Evolutionary conservation across 108 stramenopile species (phyloP).

Genomic region (Cyclotella distinguenda): DNA sequence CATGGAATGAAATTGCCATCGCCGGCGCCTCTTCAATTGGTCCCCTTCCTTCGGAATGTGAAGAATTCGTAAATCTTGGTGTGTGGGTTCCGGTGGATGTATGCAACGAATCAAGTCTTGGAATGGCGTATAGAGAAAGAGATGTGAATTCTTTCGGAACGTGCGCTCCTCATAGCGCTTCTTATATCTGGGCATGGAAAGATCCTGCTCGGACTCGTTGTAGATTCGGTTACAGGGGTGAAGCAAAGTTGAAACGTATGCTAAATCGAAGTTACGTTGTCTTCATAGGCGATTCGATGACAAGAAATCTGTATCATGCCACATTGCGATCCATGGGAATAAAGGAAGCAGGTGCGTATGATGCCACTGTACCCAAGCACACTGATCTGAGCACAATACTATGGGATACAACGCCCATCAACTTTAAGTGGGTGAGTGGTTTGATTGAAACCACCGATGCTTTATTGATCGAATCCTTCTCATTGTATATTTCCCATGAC

Average conservation of each 20-base stretch:
- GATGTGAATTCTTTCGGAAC: slow-evolving; percentile 60
- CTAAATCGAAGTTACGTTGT: slow-evolving; percentile 56
- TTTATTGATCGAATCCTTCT: too few species aligned
- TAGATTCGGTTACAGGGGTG: slow-evolving; percentile 67
- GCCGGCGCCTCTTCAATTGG: slow-evolving; percentile 58
- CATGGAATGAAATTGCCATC: slow-evolving; percentile 65
- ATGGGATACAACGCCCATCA: slow-evolving; percentile 47
- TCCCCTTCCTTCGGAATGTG: slow-evolving; percentile 60
- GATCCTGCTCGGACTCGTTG: slow-evolving; percentile 55
- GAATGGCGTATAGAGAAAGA: slow-evolving; percentile 61
- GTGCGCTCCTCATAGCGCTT: slow-evolving; percentile 49
- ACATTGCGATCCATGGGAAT: slow-evolving; percentile 67
- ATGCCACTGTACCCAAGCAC: slow-evolving; percentile 72
- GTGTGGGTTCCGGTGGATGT: slow-evolving; percentile 72
- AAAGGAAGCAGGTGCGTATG: slow-evolving; percentile 63
- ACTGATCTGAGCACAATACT: slow-evolving; percentile 41
- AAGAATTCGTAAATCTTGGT: slow-evolving; percentile 64
- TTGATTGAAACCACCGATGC: not conserved
- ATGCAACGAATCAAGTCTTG: slow-evolving; percentile 76
- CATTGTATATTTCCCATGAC: too few species aligned
- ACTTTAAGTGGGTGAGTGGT: slow-evolving; percentile 69
- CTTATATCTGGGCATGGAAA: slow-evolving; percentile 74
- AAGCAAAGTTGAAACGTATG: slow-evolving; percentile 48
- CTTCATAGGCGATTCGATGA: slow-evolving; percentile 83
- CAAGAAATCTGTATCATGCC: slow-evolving; percentile 75